Base-by-base conservation (phyloP, 2,329 filamentous ascomycete species). In the Sclerotinia trifoliorum region DNA sequence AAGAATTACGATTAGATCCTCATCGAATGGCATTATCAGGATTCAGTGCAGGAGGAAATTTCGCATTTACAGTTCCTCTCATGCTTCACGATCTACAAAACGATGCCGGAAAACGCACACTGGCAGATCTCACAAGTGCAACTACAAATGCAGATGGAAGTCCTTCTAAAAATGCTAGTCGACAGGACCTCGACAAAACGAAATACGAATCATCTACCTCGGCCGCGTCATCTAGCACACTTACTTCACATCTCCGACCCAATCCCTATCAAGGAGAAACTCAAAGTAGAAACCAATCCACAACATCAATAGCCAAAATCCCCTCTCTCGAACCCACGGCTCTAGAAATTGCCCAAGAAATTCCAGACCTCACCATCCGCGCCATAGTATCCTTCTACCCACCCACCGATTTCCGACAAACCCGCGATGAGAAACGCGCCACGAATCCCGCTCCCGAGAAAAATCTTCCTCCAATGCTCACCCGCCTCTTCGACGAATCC, bases 351-450 rank as follows among this genome's bases (percentile, higher is more conserved):
- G 52, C 68, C 1, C 76, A 77, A 60, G 66, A 69, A 21, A 70
- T 80, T 13, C 79, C 82, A 1, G 76, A 79, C 2, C 81, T 86
- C 56, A 76, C 78, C 10, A 80, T 90, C 68, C 77, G 80, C 32
- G 86, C 85, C 24, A 78, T 88, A 2, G 80, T 82, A 8, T 82
- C 87, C 48, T 90, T 86, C 79, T 90, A 90, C 74, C 88, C 88
- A 0, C 81, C 86, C 0, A 81, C 86, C 51, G 87, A 90, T 76
- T 89, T 85, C 78, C 88, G 86, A 2, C 80, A 84, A 19, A 81
- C 82, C 4, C 84, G 88, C 5, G 82, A 81, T 0, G 80, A 83
- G 63, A 87, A 88, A 71, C 83, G 87, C 2, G 79, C 80, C n/a
- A 81, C 81, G 2, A 86, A 84, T 68, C 73, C 79, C 3, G 80